Evolutionary conservation across 1,284 basidiomycete species (phyloP), one percentile per base, ranked within the genome.

Genomic region (Fomitopsis schrenkii): DNA sequence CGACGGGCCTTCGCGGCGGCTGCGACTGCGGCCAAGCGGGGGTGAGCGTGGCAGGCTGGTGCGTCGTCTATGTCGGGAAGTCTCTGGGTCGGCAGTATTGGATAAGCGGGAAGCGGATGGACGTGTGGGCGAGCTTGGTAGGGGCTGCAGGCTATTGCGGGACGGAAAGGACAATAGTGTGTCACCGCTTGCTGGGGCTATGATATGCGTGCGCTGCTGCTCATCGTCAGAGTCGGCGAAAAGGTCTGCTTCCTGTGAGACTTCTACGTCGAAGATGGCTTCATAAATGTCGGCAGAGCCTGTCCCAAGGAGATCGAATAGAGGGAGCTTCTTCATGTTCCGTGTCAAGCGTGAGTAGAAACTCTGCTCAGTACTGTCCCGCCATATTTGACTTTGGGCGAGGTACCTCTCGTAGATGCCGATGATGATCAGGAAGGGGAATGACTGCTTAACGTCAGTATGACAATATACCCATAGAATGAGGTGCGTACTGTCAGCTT

Each of bases 351-450:
- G 84, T 64, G 83, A 80, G 75, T 88, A 89, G 5, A 92, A 68
- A 1, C 77, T 72, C 45, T 85, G 79, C 46, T 79, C 79, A 63
- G 77, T 81, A 53, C 77, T 76, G 64, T 82, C 79, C 22, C 83
- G 81, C 56, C 82, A 74, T 50, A 72, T 77, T 60, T 77, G 78
- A 2, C 82, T 82, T 30, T 77, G 71, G 12, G 82, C 78, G 42
- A 90, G 76, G 68, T 83, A 86, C 5, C 94, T 83, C 75, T 97
- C 95, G 74, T 94, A 95, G 7, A 89, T 69, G 2, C 86, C 86
- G 65, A 97, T 95, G 53, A 80, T 69, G 46, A 96, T 74, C 26
- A 97, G 81, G 59, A 89, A 84, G 0, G 94, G 94, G 69, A 96
- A 88, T 14, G 86, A 86, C 83, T 89, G 14, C n/a, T 36, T 22